Evolutionary conservation across 192 early-diverging fungal species (phyloP).

Genomic region (Cladochytrium replicatum): DNA sequence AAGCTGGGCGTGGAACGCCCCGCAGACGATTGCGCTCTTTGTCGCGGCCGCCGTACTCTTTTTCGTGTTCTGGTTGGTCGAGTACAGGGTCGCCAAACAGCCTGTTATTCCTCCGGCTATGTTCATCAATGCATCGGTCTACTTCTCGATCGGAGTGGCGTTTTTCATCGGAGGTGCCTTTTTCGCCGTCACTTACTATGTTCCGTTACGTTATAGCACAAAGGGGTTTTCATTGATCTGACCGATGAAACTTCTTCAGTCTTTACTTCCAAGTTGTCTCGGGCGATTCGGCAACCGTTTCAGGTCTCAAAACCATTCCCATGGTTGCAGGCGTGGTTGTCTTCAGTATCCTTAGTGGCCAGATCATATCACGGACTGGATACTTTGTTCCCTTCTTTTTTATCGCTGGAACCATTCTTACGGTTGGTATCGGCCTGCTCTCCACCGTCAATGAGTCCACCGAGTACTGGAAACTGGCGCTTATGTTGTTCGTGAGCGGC

Average conservation of each 20-base stretch:
- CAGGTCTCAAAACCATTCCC: slow-evolving; percentile 66
- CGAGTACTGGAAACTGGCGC: slow-evolving; percentile 39
- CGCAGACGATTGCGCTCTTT: slow-evolving; percentile 53
- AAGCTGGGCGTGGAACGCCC: slow-evolving; percentile 49
- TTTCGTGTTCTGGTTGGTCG: slow-evolving; percentile 45
- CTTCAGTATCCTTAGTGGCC: slow-evolving; percentile 54
- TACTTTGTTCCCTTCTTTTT: slow-evolving; percentile 55
- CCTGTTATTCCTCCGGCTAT: slow-evolving; percentile 62
- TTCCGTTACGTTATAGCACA: too few species aligned
- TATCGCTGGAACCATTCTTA: slow-evolving; percentile 49
- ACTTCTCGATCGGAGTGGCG: slow-evolving; percentile 15
- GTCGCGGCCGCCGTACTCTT: slow-evolving; percentile 51
- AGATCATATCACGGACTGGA: slow-evolving; percentile 42
- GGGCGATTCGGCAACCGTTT: slow-evolving; percentile 58
- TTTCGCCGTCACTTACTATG: slow-evolving; percentile 54
- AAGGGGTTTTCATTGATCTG: too few species aligned
- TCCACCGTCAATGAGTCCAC: slow-evolving; percentile 45
- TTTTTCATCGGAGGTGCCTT: slow-evolving; percentile 32
- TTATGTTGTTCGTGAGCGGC: slow-evolving; percentile 59
- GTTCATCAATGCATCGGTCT: slow-evolving; percentile 43
- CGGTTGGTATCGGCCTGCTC: slow-evolving; percentile 55
- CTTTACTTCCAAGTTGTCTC: slow-evolving; percentile 74
- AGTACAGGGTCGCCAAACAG: slow-evolving; percentile 49
- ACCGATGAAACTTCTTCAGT: not conserved
- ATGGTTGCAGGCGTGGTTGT: slow-evolving; percentile 63